These are phyloP conservation scores for Podospora pseudoanserina DNA, from an alignment of 495 filamentous ascomycete species.

Conservation along the genomic window DNA sequence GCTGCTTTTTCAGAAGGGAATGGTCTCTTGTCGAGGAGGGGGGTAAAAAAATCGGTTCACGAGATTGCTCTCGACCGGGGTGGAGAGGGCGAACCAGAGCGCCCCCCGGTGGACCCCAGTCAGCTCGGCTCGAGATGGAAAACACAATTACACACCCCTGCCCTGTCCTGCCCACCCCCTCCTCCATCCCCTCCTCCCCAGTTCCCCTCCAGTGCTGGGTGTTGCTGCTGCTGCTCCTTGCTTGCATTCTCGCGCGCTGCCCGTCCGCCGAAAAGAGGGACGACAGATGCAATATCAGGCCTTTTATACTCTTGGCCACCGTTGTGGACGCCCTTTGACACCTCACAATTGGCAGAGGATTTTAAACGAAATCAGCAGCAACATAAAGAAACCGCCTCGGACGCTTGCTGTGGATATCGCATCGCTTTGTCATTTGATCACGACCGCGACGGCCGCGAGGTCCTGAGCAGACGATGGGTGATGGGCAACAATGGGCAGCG, in stretches of 20 bases:
- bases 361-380: constrained; percentile 31
- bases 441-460: constrained; percentile 16
- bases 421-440: constrained; percentile 5
- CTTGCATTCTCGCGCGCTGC: constrained; percentile 1
- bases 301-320: constrained; percentile 26
- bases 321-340: constrained; percentile 25
- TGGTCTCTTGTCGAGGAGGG: constrained; percentile 27
- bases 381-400: constrained; percentile 12
- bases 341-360: constrained; percentile 29
- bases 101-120: constrained; percentile 31
- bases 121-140: constrained; percentile 46
- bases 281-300: constrained; percentile 27
- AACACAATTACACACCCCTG: constrained; percentile 26
- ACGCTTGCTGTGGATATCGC: constrained; percentile 8
- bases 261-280: constrained; percentile 15
- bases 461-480: not conserved
- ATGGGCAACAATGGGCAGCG: not conserved
- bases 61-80: constrained; percentile 38
- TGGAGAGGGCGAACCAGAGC: constrained; percentile 9
- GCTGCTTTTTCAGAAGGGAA: constrained; percentile 33
- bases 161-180: constrained; percentile 9
- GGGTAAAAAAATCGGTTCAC: constrained; percentile 31
- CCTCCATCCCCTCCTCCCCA: constrained; percentile 6
- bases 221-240: too few species aligned
- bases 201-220: constrained; percentile 5